Evolutionary conservation across 345 rosid genomes (phyloP).

Genomic region (Citrus trifoliata): DNA sequence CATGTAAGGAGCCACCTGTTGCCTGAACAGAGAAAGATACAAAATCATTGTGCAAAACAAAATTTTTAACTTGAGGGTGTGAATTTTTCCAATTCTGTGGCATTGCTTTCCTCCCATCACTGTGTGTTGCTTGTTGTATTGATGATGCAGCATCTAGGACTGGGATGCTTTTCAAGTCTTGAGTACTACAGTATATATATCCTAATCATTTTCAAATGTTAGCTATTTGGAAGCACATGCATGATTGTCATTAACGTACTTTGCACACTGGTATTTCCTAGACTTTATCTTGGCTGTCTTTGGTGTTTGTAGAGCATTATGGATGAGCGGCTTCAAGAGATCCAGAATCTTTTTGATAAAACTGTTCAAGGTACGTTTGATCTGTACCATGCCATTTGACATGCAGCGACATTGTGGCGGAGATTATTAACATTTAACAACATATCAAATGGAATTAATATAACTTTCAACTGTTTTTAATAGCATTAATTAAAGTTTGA

Average conservation of each 20-base stretch:
- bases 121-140: neutral
- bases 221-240: neutral
- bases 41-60: neutral
- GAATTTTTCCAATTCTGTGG: too few species aligned
- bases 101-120: neutral
- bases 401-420: neutral
- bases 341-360: constrained; percentile 74
- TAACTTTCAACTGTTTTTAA: neutral
- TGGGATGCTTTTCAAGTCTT: constrained; percentile 10
- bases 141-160: neutral
- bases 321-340: constrained; percentile 55
- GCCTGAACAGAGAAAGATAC: neutral
- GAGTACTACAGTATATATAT: constrained; percentile 1
- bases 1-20: neutral
- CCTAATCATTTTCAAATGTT: neutral
- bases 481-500: neutral
- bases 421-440: neutral
- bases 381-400: neutral
- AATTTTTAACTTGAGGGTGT: neutral
- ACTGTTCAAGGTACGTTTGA: constrained; percentile 69
- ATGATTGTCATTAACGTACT: constrained; percentile 10
- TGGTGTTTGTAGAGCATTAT: constrained; percentile 49
- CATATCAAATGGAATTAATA: neutral
- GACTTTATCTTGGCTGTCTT: constrained; percentile 21
- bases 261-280: neutral